A percentile compares a stretch with the other conserved stretches of the same genome.
Conservation (phyloP, 768 basidiomycete genomes). For the Mrakia hoshinonis region DNA sequence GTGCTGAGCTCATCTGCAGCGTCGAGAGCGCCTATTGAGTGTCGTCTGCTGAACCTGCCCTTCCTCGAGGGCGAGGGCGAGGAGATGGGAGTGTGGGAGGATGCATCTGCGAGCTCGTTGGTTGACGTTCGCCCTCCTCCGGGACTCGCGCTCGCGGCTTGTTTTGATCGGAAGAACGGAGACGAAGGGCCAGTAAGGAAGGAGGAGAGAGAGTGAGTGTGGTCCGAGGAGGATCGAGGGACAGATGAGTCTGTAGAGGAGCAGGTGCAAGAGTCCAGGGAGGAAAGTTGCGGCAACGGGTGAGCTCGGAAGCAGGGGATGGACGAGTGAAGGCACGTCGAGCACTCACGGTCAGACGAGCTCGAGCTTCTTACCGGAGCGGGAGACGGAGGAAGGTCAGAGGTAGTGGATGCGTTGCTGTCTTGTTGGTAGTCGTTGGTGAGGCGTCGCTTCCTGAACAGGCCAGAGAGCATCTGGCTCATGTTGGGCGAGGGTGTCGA, state of each 20-base stretch:
- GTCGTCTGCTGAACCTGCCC: neutral
- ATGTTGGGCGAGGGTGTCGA: neutral
- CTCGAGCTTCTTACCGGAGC: neutral
- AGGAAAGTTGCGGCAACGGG: neutral
- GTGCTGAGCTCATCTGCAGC: neutral
- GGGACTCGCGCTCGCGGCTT: neutral
- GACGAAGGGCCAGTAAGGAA: neutral
- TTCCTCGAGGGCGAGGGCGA: neutral
- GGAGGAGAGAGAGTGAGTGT: neutral
- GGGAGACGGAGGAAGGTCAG: neutral
- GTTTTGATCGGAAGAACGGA: neutral
- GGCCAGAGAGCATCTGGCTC: constrained; percentile 15
- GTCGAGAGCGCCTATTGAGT: neutral
- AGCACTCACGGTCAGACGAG: neutral
- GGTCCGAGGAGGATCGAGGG: neutral
- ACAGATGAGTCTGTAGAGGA: no score
- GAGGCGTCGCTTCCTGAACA: constrained; percentile 19
- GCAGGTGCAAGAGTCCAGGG: no score
- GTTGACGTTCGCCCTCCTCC: neutral
- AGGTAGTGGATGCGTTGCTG: neutral
- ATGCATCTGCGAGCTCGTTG: neutral
- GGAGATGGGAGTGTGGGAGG: neutral
- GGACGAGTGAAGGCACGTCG: neutral
- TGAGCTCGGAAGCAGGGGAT: no score
- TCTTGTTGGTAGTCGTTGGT: neutral